Evolutionary conservation across 2,329 filamentous ascomycete genomes (phyloP).

Genomic region (Venturia aucupariae): DNA sequence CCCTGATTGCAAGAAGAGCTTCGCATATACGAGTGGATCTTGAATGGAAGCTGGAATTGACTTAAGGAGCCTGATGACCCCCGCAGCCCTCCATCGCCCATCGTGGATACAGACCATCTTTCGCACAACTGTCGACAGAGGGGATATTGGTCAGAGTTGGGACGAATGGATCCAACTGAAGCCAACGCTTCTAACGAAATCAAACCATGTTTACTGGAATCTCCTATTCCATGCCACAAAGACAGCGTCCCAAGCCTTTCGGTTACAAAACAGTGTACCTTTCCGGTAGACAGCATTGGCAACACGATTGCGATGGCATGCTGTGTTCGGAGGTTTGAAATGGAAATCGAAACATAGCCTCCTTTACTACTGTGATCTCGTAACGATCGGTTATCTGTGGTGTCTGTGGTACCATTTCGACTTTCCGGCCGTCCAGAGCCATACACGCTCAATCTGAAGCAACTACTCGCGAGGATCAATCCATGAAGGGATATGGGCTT

Average conservation of each 20-base stretch:
- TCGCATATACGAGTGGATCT: neutral
- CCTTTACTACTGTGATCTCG: neutral
- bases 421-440: neutral
- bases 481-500: neutral
- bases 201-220: too few relatives aligned
- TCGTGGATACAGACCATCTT: neutral
- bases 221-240: too few relatives aligned
- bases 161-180: neutral
- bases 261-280: too few relatives aligned
- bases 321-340: neutral
- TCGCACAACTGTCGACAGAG: neutral
- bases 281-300: neutral
- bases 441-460: neutral
- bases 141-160: neutral
- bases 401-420: neutral
- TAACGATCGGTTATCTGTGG: neutral
- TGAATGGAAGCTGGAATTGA: neutral
- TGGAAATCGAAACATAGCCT: neutral
- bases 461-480: neutral
- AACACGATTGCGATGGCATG: too few relatives aligned
- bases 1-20: neutral
- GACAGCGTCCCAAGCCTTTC: too few relatives aligned
- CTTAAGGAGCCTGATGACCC: neutral
- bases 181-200: too few relatives aligned
- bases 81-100: neutral